Base-by-base conservation (phyloP, 2,329 filamentous ascomycete genomes). In the Microcera coccophila region DNA sequence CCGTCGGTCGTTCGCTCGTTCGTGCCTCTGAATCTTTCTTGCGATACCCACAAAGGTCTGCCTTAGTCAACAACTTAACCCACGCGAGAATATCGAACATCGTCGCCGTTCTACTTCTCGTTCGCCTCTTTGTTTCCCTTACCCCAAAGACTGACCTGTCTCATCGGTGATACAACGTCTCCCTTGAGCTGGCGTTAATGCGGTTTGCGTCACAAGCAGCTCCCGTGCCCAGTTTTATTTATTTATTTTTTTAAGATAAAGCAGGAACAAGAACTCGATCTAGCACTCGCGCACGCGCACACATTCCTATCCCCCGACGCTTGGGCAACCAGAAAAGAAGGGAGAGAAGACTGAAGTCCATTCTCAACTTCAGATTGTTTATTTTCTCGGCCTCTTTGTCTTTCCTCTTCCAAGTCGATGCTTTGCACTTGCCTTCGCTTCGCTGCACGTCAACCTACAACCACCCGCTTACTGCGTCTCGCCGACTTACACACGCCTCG, bases 81-180 rank as follows among this genome's bases (percentile, higher is more conserved):
- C n/a, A n/a, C n/a, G n/a, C n/a, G n/a, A n/a, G n/a, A n/a, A n/a
- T n/a, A n/a, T n/a, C n/a, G n/a, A n/a, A n/a, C n/a, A n/a, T n/a
- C n/a, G n/a, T n/a, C n/a, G 22, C 22, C 22, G 22, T 26, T 26
- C 22, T 12, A 26, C 22, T 26, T 26, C 22, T 26, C 22, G 22
- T 26, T 26, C 22, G 22, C 12, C 22, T 26, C 7, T 26, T 26
- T 26, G 22, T 26, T 26, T 16, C 44, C 43, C 40, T 50, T 42
- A 28, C n/a, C n/a, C n/a, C 31, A 31, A 39, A 53, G 44, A 53
- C 53, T 53, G 32, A 47, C n/a, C 33, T 53, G 50, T 53, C 50
- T 53, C 41, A 53, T 39, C 31, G 26, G 16, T 34, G 18, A 5
- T 19, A 29, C 32, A 34, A 17, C 35, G 40, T 40, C 40, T 53